Evolutionary conservation across 1,284 basidiomycete genomes (phyloP), one percentile per base, ranked within the genome.

Genomic region (Ustilago sp.): DNA sequence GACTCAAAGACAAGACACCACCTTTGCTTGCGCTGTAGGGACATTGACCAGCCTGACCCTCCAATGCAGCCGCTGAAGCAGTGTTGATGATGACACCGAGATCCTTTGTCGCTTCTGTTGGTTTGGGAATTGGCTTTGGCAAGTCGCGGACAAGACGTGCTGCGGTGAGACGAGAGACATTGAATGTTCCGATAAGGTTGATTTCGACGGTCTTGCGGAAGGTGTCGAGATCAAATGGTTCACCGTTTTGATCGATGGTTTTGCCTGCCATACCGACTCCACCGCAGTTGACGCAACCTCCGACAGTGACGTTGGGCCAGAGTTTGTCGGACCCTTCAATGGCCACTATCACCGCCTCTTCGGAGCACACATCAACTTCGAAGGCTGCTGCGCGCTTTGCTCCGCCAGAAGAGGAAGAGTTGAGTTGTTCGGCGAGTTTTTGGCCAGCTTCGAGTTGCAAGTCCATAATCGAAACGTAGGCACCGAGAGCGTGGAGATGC

Each of bases 261-360:
- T 86, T 87, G 12, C 84, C 86, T 0, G 76, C 85, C 82, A 85
- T 86, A 5, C 79, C 86, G 0, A 87, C 82, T 0, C 86, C 87
- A 3, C 82, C 86, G 35, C 81, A 83, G 60, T 86, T 84, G 13
- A 87, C 80, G 7, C 84, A 82, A 0, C 87, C 87, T 1, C 85
- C 86, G 23, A 86, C 83, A 1, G 39, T 54, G 3, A 67, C 48
- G 0, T 55, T 59, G 2, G 75, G 55, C 79, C 81, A 86, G 5
- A 64, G n/a, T 23, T 59, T 19, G 48, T 84, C 82, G 7, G 67
- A 68, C 34, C 43, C 70, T 1, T 39, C 51, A 59, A 87, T 78
- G 1, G 86, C 86, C 2, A 38, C 51, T 4, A 39, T 23, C 0
- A 87, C 80, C 17, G 66, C 78, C 2, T 81, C 79, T 51, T 84